These are phyloP conservation scores for Amanita jacksonii DNA, from an alignment of 768 basidiomycete genomes.

Conservation along the genomic window DNA sequence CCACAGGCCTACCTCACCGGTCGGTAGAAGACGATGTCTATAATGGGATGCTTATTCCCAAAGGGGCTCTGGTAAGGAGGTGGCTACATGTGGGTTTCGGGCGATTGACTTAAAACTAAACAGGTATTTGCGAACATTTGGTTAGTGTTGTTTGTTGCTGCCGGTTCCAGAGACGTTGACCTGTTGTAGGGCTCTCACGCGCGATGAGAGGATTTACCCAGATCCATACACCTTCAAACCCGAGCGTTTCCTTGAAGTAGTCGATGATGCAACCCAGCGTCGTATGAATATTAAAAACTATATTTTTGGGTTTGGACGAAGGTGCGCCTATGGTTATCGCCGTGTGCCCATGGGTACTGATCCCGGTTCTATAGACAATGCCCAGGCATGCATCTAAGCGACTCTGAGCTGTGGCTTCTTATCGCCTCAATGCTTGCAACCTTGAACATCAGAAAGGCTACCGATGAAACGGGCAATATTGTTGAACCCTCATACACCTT, in stretches of 20 bases:
- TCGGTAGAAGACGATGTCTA: slow-evolving; percentile 60
- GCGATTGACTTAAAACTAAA: slow-evolving; percentile 2
- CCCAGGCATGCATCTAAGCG: slow-evolving; percentile 55
- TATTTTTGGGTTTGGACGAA: slow-evolving; percentile 33
- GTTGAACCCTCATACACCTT: slow-evolving; percentile 42
- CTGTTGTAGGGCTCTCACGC: slow-evolving; percentile 33
- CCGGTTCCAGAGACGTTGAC: not conserved
- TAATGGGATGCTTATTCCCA: slow-evolving; percentile 45
- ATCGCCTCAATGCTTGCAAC: slow-evolving; percentile 48
- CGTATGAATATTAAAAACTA: slow-evolving; percentile 24
- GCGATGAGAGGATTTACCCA: slow-evolving; percentile 40
- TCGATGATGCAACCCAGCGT: slow-evolving; percentile 19
- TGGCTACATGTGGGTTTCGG: not conserved
- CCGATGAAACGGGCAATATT: slow-evolving; percentile 37
- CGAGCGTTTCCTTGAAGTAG: slow-evolving; percentile 36
- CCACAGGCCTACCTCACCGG: slow-evolving; percentile 51
- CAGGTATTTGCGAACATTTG: slow-evolving; percentile 55
- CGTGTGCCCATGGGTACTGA: too few relatives aligned
- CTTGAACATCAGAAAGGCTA: slow-evolving; percentile 41
- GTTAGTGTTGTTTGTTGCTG: slow-evolving; percentile 18
- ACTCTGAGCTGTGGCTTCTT: slow-evolving; percentile 53
- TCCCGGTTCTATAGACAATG: slow-evolving; percentile 33
- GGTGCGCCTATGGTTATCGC: slow-evolving; percentile 16
- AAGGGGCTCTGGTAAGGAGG: slow-evolving; percentile 44
- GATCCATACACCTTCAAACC: slow-evolving; percentile 43